phyloP scores from a whole-genome alignment of 129 eudicot species.

The Pulicaria dysenterica region DNA sequence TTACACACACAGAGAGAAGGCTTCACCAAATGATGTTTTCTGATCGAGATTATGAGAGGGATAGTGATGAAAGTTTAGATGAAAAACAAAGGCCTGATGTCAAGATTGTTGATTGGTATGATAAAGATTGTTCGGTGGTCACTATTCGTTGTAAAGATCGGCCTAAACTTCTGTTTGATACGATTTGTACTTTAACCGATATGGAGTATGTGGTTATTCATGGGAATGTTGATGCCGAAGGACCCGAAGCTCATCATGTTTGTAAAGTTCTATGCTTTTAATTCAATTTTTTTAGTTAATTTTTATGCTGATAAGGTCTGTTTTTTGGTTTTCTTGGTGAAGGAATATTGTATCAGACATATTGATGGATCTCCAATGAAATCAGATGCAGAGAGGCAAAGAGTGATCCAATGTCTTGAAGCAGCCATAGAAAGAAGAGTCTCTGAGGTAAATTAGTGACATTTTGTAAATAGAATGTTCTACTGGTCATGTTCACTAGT shows the following conservation, averaged over 20 bases:
- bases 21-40: slow-evolving; percentile 89
- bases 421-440: slow-evolving; percentile 90
- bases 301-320: not conserved
- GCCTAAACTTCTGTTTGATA: slow-evolving; percentile 85
- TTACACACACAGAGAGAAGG: slow-evolving; percentile 76
- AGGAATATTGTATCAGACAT: slow-evolving; percentile 85
- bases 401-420: slow-evolving; percentile 89
- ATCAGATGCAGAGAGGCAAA: slow-evolving; percentile 90
- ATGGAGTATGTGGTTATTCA: slow-evolving; percentile 91
- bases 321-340: not conserved
- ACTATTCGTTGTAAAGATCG: slow-evolving; percentile 80
- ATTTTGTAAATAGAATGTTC: not conserved
- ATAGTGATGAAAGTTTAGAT: slow-evolving; percentile 36
- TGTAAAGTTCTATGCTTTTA: not conserved
- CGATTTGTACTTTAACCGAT: slow-evolving; percentile 77
- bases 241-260: slow-evolving; percentile 83
- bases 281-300: not conserved
- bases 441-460: slow-evolving; percentile 55
- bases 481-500: too few species aligned
- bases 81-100: slow-evolving; percentile 68
- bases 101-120: slow-evolving; percentile 77
- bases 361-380: slow-evolving; percentile 81
- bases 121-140: slow-evolving; percentile 75
- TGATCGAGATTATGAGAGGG: slow-evolving; percentile 63
- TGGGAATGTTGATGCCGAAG: slow-evolving; percentile 83